Conservation (phyloP, 345 rosid genomes). For the Citrus sp. region DNA sequence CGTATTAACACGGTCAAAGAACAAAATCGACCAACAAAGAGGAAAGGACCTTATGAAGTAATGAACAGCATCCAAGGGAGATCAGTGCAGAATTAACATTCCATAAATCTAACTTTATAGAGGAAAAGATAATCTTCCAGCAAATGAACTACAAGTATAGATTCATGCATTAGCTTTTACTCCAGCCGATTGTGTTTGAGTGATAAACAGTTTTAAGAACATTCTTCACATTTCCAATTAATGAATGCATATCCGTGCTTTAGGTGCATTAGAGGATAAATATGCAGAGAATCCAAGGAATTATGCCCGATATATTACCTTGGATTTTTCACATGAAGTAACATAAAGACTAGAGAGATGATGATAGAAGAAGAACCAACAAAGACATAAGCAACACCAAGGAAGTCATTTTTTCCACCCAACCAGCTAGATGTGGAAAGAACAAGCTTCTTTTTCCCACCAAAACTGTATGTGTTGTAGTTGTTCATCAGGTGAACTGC, state of each 20-base stretch:
- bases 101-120: not conserved
- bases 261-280: not conserved
- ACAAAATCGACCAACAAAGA: not conserved
- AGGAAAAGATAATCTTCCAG: not conserved
- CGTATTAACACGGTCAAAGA: not conserved
- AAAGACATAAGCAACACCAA: slow-evolving; percentile 60
- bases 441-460: slow-evolving; percentile 73
- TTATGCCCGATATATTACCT: slow-evolving; percentile 34
- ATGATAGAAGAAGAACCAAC: slow-evolving; percentile 60
- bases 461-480: slow-evolving; percentile 80
- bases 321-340: slow-evolving; percentile 61
- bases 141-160: not conserved
- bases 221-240: not conserved
- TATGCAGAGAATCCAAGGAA: slow-evolving; percentile 5
- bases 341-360: slow-evolving; percentile 55
- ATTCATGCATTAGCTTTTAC: not conserved
- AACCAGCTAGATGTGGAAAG: slow-evolving; percentile 79
- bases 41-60: not conserved
- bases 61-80: not conserved
- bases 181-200: not conserved
- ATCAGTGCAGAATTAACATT: not conserved
- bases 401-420: slow-evolving; percentile 84
- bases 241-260: not conserved
- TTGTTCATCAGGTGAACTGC: slow-evolving; percentile 59
- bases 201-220: not conserved